Conservation (phyloP, 441 rosid genomes). For the Brassica hybrid region DNA sequence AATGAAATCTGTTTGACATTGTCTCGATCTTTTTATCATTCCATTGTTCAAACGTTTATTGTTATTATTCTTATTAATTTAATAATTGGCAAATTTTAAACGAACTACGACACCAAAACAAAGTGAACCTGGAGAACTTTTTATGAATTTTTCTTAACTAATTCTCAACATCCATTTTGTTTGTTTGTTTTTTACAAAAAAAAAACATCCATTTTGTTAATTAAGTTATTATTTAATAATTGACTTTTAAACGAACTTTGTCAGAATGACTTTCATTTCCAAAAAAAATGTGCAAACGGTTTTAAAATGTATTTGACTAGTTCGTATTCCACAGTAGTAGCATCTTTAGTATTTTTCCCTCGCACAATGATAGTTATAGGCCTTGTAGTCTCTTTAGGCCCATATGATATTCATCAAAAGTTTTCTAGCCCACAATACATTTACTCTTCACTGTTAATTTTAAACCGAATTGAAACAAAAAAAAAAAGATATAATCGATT, state of each 20-base stretch:
- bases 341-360: background rate
- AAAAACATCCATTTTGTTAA: too few relatives aligned
- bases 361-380: background rate
- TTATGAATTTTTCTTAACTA: background rate
- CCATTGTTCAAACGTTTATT: background rate
- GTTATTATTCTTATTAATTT: background rate
- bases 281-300: background rate
- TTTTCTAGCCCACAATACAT: background rate
- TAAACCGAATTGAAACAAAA: background rate
- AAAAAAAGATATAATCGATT: background rate
- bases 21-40: slow-evolving; percentile 20
- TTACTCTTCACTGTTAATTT: background rate
- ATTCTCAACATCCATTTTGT: background rate
- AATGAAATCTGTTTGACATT: slow-evolving; percentile 9
- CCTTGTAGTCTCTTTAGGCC: background rate
- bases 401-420: background rate
- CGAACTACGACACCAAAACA: background rate
- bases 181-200: too few relatives aligned
- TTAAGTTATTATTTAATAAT: background rate
- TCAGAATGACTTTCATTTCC: background rate
- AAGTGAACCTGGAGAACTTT: background rate
- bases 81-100: background rate
- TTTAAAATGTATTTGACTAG: background rate
- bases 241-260: background rate
- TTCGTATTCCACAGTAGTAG: background rate